Conservation (phyloP, 176 grass and related monocot genomes). For the Hordeum vulgare region DNA sequence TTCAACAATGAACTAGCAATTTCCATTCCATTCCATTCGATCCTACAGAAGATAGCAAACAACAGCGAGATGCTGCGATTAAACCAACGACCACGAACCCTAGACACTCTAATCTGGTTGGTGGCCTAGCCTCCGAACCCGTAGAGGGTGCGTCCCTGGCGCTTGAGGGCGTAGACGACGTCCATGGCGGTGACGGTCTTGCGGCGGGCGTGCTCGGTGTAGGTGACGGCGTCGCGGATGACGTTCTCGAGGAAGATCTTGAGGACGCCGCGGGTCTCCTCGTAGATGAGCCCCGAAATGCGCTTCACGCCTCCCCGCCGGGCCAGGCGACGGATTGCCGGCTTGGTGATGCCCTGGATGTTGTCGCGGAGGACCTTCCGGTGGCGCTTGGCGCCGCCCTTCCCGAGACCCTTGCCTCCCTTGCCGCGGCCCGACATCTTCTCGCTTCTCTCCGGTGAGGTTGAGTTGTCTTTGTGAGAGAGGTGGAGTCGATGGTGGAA, state of each 20-base stretch:
- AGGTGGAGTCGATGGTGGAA: too few relatives aligned
- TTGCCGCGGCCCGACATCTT: slow-evolving; percentile 81
- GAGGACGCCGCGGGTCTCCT: slow-evolving; percentile 93
- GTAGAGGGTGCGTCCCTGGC: slow-evolving; percentile 86
- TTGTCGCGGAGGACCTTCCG: slow-evolving; percentile 89
- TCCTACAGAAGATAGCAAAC: too few relatives aligned
- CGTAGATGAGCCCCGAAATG: slow-evolving; percentile 87
- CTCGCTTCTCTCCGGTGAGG: too few relatives aligned
- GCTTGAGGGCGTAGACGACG: slow-evolving; percentile 89
- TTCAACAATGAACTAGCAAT: too few relatives aligned
- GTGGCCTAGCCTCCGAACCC: slow-evolving; percentile 57
- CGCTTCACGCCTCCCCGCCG: slow-evolving; percentile 85
- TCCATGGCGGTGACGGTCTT: slow-evolving; percentile 98
- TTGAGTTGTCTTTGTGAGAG: too few relatives aligned
- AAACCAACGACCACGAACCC: too few relatives aligned
- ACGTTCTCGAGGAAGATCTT: slow-evolving; percentile 99
- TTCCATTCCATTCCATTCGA: too few relatives aligned
- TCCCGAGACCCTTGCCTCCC: slow-evolving; percentile 83
- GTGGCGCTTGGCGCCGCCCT: slow-evolving; percentile 85
- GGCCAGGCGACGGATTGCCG: slow-evolving; percentile 70
- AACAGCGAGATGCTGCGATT: too few relatives aligned
- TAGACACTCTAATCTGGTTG: neutral
- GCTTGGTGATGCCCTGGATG: slow-evolving; percentile 98
- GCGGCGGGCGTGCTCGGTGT: slow-evolving; percentile 87
- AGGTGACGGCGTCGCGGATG: slow-evolving; percentile 92